phyloP scores from a whole-genome alignment of 306 rosid species.

The Cyamopsis tetragonoloba region DNA sequence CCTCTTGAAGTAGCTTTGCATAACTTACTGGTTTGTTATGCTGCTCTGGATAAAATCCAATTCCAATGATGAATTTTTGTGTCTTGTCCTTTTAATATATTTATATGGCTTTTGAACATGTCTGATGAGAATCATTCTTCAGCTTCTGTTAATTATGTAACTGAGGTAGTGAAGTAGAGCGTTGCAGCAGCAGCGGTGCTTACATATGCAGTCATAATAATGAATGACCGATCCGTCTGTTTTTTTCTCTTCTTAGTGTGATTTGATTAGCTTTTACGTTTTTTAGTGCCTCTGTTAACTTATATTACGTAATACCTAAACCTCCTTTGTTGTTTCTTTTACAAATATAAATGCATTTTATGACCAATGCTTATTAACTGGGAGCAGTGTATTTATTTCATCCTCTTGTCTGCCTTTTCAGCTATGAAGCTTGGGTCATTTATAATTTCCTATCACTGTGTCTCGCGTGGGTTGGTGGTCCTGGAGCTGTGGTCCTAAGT shows the following conservation, averaged over 20 bases:
- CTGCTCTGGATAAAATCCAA: not conserved
- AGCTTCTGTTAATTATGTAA: not conserved
- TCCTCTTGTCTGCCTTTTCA: constrained; percentile 35
- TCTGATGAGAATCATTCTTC: not conserved
- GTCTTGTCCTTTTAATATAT: not conserved
- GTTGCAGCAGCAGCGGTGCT: not conserved
- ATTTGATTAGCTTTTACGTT: not conserved
- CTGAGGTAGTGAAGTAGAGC: not conserved
- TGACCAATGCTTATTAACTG: not conserved
- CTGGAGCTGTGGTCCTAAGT: constrained; percentile 87
- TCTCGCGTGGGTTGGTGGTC: constrained; percentile 96
- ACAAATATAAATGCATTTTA: not conserved
- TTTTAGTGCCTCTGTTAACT: not conserved
- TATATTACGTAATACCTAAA: not conserved
- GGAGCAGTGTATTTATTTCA: not conserved
- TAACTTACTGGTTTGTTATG: not conserved
- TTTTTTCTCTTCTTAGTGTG: not conserved
- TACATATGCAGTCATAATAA: not conserved
- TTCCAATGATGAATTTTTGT: not conserved
- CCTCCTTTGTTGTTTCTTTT: not conserved
- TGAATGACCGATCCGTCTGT: not conserved
- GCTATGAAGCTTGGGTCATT: constrained; percentile 95
- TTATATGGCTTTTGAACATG: not conserved
- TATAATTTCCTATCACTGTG: constrained; percentile 79
- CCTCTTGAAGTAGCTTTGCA: not conserved